Percentiles rank a stretch among this genome's conserved stretches.
phyloP scores from a whole-genome alignment of 257 asterid genomes.

The Scutellaria galericulata region DNA sequence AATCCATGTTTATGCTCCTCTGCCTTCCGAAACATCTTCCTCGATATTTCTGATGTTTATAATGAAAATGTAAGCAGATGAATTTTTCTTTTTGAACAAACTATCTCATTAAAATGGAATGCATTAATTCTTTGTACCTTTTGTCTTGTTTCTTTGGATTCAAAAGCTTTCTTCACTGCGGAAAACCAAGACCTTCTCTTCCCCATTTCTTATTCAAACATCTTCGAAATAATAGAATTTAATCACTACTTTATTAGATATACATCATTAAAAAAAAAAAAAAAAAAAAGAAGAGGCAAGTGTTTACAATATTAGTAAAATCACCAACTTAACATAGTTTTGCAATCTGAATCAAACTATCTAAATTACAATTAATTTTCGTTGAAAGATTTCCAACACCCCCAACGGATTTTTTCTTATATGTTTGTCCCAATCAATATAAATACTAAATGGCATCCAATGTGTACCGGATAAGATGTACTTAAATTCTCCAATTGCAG shows the following conservation, averaged over 20 bases:
- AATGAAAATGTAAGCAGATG: no score
- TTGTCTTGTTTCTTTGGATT: slow-evolving; percentile 50
- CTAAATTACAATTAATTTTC: no score
- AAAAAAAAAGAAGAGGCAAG: no score
- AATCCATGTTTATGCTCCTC: slow-evolving; percentile 44
- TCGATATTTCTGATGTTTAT: slow-evolving; percentile 45
- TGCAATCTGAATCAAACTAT: no score
- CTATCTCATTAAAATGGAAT: background rate
- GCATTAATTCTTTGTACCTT: slow-evolving; percentile 44
- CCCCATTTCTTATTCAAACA: slow-evolving; percentile 59
- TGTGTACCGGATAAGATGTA: no score
- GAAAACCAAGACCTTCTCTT: slow-evolving; percentile 64
- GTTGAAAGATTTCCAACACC: no score
- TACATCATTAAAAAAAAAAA: background rate
- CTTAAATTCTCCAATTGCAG: no score
- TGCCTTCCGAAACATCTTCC: slow-evolving; percentile 61
- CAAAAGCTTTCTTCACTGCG: slow-evolving; percentile 62
- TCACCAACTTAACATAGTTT: background rate
- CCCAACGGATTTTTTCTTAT: no score
- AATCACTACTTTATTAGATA: background rate
- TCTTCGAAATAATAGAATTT: slow-evolving; percentile 10
- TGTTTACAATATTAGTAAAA: no score
- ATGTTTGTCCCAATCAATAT: no score
- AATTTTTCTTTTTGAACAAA: background rate
- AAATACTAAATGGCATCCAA: no score